Percentiles rank a stretch among this genome's conserved stretches.
Evolutionary conservation across 139 green algal genomes (phyloP).

Genomic region (Closterium sp.): DNA sequence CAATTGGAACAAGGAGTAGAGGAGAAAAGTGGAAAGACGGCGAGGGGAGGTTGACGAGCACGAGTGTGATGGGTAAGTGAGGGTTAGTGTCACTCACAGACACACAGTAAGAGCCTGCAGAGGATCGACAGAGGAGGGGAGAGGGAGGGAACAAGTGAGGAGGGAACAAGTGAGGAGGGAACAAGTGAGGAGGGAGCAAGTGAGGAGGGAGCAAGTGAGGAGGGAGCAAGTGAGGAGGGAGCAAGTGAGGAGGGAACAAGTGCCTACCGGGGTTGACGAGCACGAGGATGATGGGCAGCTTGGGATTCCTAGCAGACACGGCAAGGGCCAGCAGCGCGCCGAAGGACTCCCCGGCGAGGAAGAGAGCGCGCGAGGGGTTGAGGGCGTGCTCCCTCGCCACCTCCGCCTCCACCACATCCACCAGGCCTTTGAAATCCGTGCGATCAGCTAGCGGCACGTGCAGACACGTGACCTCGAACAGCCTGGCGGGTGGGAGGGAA

Average conservation of each 20-base stretch:
- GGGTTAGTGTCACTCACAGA: no score
- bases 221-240: background rate
- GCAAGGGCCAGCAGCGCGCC: constrained; percentile 19
- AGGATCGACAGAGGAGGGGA: no score
- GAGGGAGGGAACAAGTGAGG: no score
- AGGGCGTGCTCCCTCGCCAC: background rate
- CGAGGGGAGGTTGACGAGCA: no score
- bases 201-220: background rate
- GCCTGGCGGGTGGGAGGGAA: background rate
- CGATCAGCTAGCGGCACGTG: background rate
- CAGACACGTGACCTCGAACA: background rate
- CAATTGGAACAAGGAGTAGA: no score
- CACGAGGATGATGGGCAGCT: constrained; percentile 16
- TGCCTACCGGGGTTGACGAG: constrained; percentile 23
- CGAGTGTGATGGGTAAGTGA: no score
- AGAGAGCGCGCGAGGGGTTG: constrained; percentile 10
- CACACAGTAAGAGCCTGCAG: no score
- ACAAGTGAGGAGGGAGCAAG: background rate
- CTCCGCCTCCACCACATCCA: constrained; percentile 6
- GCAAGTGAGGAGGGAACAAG: background rate
- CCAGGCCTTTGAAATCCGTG: background rate
- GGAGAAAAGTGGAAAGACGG: no score
- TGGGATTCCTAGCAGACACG: constrained; percentile 8
- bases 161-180: no score
- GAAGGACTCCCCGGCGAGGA: constrained; percentile 18